A percentile compares a stretch with the other conserved stretches of the same genome.
Evolutionary conservation across 1,139 yeast genomes (phyloP).

Genomic region (Kurtzmaniella quercitrusa): DNA sequence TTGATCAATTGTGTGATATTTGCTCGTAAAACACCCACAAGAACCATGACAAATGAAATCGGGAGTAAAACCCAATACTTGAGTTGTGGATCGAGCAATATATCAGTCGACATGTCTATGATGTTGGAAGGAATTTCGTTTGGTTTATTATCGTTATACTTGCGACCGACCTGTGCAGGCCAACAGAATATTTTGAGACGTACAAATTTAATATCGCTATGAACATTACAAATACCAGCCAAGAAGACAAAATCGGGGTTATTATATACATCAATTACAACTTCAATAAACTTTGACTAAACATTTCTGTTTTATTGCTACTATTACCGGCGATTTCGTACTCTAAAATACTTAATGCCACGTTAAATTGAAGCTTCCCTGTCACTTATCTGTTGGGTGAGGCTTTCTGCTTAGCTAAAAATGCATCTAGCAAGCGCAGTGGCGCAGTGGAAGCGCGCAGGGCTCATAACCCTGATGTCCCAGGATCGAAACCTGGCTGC

Average conservation of each 20-base stretch:
- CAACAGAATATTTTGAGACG: too few relatives aligned
- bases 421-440: conserved; percentile 47
- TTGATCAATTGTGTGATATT: conserved; percentile 59
- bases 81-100: conserved; percentile 71
- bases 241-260: too few relatives aligned
- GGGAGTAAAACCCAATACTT: conserved; percentile 91
- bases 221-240: too few relatives aligned
- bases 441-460: conserved; percentile 99
- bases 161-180: not conserved
- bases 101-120: conserved; percentile 19
- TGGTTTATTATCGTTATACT: not conserved
- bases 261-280: too few relatives aligned
- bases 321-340: too few relatives aligned
- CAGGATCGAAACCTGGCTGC: conserved; percentile 97
- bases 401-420: too few relatives aligned
- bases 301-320: too few relatives aligned
- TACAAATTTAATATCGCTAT: too few relatives aligned
- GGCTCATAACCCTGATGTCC: conserved; percentile 99
- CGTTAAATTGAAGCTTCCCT: too few relatives aligned
- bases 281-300: too few relatives aligned
- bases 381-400: too few relatives aligned
- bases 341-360: too few relatives aligned
- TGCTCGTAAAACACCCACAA: conserved; percentile 80
- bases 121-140: not conserved
- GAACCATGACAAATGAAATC: conserved; percentile 82